Base-by-base conservation (phyloP, 768 basidiomycete species). In the Suillus variegatus region DNA sequence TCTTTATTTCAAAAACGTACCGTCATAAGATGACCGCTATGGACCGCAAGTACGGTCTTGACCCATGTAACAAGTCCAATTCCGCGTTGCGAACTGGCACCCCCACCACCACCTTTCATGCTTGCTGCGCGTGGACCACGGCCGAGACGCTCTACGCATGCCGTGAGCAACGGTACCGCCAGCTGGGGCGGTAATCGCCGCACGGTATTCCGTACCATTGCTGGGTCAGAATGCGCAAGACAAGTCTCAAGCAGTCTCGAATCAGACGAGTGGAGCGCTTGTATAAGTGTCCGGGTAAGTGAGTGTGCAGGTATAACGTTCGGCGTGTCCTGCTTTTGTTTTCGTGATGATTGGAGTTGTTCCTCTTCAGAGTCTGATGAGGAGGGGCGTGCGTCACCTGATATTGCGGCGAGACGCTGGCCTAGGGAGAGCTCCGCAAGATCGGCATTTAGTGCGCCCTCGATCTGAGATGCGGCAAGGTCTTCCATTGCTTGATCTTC, bases 231-330 rank as follows among this genome's bases (percentile, higher is more conserved):
- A 77, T 98, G 93, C 1, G 87, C 81, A 38, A 97, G 79, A 78
- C 95, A 97, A 32, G 90, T 90, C 73, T 97, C 94, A 66, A 99
- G 80, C 44, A 99, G 81, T 12, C 87, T 86, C 3, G 92, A 86
- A 80, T 99, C 97, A 22, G 92, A 90, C 1, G 97, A 98, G 75
- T 99, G 97, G 35, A 99, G 79, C 0, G 97, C 97, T 79, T 99
- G 97, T 65, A 97, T 93, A 58, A 99, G 84, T 35, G 97, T 96
- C 63, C 95, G 90, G 35, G 97, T 94, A 65, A 99, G 85, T 0
- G 97, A 96, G 68, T 90, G 88, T 1, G 94, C 88, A 44, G 95
- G 93, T 22, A 88, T 81, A 47, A 83, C 76, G n/a, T 81, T 72
- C 9, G 74, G 72, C 14, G 80, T 79, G 25, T 62, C 73, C 58